These are phyloP conservation scores for Lophiostoma macrostomum DNA, from an alignment of 495 filamentous ascomycete genomes.

Conservation along the genomic window DNA sequence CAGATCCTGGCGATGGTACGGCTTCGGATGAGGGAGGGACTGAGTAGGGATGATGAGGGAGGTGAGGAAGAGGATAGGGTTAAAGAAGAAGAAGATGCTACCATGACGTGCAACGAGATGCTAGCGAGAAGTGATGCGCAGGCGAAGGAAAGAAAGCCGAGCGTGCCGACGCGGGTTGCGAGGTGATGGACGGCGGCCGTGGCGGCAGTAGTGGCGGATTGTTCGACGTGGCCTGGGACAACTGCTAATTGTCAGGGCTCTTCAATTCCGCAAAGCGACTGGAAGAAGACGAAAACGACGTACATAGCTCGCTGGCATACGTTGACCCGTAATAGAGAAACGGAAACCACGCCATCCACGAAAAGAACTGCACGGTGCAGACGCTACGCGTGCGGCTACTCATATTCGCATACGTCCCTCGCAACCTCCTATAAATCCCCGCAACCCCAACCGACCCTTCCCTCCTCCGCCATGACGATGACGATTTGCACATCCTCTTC, in stretches of 20 bases:
- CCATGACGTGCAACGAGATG: not conserved
- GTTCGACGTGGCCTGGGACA: too few relatives aligned
- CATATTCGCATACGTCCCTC: too few relatives aligned
- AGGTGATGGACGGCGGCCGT: not conserved
- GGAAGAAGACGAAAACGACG: not conserved
- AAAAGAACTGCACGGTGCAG: not conserved
- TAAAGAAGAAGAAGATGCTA: too few relatives aligned
- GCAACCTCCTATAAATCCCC: too few relatives aligned
- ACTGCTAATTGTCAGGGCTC: too few relatives aligned
- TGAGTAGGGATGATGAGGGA: too few relatives aligned
- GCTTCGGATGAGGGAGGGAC: too few relatives aligned
- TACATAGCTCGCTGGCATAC: not conserved
- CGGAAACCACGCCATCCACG: conserved; percentile 8
- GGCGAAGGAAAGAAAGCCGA: not conserved
- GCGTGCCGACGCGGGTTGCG: not conserved
- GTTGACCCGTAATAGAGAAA: not conserved
- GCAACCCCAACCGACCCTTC: too few relatives aligned
- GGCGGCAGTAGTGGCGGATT: too few relatives aligned
- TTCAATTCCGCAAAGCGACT: not conserved
- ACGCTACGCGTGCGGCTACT: not conserved
- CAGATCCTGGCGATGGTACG: not conserved
- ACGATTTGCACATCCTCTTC: too few relatives aligned
- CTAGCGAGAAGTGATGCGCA: not conserved
- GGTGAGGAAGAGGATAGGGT: too few relatives aligned
- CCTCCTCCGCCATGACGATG: too few relatives aligned